Conservation (phyloP, 2,329 filamentous ascomycete genomes). For the Xylariaceae sp. region DNA sequence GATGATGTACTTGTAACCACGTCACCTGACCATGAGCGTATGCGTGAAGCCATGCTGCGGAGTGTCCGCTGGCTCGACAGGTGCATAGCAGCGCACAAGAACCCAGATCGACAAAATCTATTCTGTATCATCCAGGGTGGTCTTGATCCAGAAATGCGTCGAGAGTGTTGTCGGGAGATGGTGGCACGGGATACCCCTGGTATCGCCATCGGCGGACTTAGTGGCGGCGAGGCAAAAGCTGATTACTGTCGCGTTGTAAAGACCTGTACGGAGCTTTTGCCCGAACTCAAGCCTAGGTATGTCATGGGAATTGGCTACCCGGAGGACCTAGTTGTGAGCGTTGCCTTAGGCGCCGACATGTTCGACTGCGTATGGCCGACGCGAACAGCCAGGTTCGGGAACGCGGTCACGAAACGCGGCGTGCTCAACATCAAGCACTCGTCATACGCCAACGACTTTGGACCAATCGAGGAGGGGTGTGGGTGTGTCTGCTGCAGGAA, state of each 20-base stretch:
- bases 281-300: constrained; percentile 91
- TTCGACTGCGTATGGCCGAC: constrained; percentile 99
- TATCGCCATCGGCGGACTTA: constrained; percentile 92
- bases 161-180: constrained; percentile 83
- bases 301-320: constrained; percentile 99
- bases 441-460: constrained; percentile 73
- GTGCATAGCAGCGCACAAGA: constrained; percentile 84
- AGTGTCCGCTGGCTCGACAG: constrained; percentile 94
- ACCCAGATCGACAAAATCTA: constrained; percentile 79
- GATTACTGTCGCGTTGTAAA: constrained; percentile 89
- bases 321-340: constrained; percentile 88
- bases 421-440: constrained; percentile 81
- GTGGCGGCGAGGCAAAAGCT: constrained; percentile 89
- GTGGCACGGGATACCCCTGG: constrained; percentile 85
- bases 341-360: constrained; percentile 96
- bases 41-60: constrained; percentile 91
- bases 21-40: constrained; percentile 80
- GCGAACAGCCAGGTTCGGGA: constrained; percentile 90
- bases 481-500: constrained; percentile 71
- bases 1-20: constrained; percentile 98
- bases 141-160: constrained; percentile 79
- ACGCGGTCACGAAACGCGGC: constrained; percentile 78
- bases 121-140: constrained; percentile 99
- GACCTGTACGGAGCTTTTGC: constrained; percentile 79
- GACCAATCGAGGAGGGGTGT: constrained; percentile 78